A percentile compares a stretch with the other conserved stretches of the same genome.
phyloP scores from a whole-genome alignment of 306 rosid genomes.

The Inga leiocalycina region DNA sequence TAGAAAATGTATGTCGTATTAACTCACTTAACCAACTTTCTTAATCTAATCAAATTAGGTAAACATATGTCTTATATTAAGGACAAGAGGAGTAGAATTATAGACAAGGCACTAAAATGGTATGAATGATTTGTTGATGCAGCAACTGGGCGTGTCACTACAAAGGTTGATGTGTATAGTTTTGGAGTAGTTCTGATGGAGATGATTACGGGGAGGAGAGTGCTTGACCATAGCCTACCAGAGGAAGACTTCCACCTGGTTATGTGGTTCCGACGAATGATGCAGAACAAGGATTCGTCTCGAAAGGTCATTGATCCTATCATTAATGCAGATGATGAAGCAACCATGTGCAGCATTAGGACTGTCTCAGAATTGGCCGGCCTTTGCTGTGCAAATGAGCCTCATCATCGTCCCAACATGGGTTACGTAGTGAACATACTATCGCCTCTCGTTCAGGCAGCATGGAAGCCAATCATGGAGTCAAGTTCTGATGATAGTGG shows the following conservation, averaged over 20 bases:
- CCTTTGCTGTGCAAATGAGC: constrained; percentile 63
- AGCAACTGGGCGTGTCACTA: constrained; percentile 95
- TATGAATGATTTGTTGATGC: not conserved
- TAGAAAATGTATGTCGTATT: no score
- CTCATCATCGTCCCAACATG: constrained; percentile 66
- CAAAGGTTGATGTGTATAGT: constrained; percentile 91
- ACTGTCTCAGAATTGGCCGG: constrained; percentile 63
- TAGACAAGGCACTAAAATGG: not conserved
- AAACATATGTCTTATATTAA: no score
- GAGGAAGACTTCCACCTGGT: constrained; percentile 89
- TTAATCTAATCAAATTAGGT: no score
- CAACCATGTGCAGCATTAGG: constrained; percentile 44
- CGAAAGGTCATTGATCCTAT: constrained; percentile 50
- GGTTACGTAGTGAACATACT: constrained; percentile 59
- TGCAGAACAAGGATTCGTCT: constrained; percentile 39
- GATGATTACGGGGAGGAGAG: constrained; percentile 74
- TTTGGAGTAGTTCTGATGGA: constrained; percentile 95
- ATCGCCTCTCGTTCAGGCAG: constrained; percentile 49
- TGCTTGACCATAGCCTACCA: constrained; percentile 72
- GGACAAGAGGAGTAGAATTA: not conserved
- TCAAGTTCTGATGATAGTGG: constrained; percentile 14
- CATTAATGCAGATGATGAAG: constrained; percentile 44
- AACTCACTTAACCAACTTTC: no score
- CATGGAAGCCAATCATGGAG: constrained; percentile 49
- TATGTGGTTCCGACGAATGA: constrained; percentile 68